These are phyloP conservation scores for Suillus paluster DNA, from an alignment of 768 basidiomycete genomes.

Conservation along the genomic window DNA sequence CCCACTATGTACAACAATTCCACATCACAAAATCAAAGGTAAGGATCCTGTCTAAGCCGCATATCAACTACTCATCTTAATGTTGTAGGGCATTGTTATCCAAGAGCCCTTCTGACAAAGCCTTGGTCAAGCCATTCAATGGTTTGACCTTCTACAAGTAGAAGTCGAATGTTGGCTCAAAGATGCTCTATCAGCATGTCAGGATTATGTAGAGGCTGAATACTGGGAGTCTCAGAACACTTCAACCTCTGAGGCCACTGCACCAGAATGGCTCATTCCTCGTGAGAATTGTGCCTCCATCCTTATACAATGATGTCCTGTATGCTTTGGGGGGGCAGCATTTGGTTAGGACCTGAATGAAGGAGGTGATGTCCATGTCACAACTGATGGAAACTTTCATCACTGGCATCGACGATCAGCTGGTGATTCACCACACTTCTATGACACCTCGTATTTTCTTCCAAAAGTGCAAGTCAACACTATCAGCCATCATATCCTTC, in stretches of 20 bases:
- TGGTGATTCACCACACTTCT: constrained; percentile 37
- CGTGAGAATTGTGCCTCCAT: too few species aligned
- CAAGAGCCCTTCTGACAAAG: constrained; percentile 37
- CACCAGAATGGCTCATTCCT: too few species aligned
- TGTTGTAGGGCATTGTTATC: constrained; percentile 7
- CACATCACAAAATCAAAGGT: neutral
- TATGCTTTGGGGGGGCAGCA: too few species aligned
- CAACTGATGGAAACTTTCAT: constrained; percentile 44
- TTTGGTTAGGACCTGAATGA: too few species aligned
- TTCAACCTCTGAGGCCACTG: too few species aligned
- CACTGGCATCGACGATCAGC: constrained; percentile 37
- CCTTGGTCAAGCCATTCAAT: constrained; percentile 33
- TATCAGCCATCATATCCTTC: constrained; percentile 20
- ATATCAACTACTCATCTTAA: neutral
- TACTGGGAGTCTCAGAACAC: too few species aligned
- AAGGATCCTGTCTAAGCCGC: neutral
- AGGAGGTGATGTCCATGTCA: constrained; percentile 43
- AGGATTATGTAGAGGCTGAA: too few species aligned
- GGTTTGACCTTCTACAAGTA: too few species aligned
- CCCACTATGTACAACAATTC: neutral
- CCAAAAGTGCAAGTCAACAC: constrained; percentile 38
- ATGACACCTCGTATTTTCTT: constrained; percentile 37
- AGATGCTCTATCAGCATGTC: too few species aligned
- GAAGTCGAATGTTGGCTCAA: too few species aligned
- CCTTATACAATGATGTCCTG: too few species aligned